These are phyloP conservation scores for Apiotrichum domesticum DNA, from an alignment of 1,284 basidiomycete genomes.

Conservation along the genomic window DNA sequence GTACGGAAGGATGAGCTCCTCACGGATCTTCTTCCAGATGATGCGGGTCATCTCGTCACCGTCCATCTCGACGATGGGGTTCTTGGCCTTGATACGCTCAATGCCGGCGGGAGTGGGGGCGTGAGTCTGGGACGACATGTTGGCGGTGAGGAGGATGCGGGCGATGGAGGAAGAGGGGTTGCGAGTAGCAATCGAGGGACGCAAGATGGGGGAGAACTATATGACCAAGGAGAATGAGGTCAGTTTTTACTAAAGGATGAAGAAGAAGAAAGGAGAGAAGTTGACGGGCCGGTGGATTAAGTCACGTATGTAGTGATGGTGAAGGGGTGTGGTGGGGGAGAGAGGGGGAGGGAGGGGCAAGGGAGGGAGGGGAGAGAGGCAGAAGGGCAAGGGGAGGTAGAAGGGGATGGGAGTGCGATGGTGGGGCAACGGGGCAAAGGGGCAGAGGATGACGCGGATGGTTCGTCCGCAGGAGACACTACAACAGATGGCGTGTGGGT, in stretches of 20 bases:
- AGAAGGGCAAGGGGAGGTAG: no score
- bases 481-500: no score
- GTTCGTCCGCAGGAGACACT: no score
- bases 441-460: no score
- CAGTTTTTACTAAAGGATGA: constrained; percentile 1
- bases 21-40: constrained; percentile 97
- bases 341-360: neutral
- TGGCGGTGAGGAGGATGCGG: constrained; percentile 10
- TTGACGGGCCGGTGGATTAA: no score
- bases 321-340: neutral
- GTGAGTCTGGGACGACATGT: constrained; percentile 10
- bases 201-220: constrained; percentile 6
- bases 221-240: neutral
- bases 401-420: no score
- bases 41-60: constrained; percentile 97
- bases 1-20: constrained; percentile 95
- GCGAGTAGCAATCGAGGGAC: constrained; percentile 4
- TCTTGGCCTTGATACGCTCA: constrained; percentile 64
- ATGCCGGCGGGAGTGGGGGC: constrained; percentile 30
- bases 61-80: constrained; percentile 93
- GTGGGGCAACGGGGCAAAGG: no score
- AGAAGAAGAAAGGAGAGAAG: neutral
- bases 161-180: constrained; percentile 6
- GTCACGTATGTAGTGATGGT: neutral
- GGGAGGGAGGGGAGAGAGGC: no score